Base-by-base conservation (phyloP, 768 basidiomycete genomes). In the Peribolospora baueri region DNA sequence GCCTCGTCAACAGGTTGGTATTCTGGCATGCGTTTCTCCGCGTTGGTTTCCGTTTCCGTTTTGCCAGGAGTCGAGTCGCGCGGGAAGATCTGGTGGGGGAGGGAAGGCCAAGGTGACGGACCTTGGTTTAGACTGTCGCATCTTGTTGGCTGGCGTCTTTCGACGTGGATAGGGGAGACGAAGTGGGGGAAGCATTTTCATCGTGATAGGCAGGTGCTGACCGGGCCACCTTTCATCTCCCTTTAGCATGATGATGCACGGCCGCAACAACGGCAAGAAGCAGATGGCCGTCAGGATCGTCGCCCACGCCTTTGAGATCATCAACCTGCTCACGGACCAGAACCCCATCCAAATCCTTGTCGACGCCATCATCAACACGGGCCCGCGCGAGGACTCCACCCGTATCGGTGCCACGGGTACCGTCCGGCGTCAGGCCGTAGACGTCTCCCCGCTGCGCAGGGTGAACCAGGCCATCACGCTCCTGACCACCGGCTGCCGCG, bases 351-450 rank as follows among this genome's bases (percentile, higher is more conserved):
- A 98, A 75, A 80, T 90, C 64, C 80, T 88, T 64, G 90, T 97
- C 64, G 91, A 95, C 68, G 93, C 93, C 62, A 87, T 98, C 65
- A 86, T 97, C 69, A 97, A 97, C 81, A 95, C 93, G 60, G 93
- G 93, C 62, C 93, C 93, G 61, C 84, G 93, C 66, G 93, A 98
- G 75, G 93, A 98, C 73, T 93, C 88, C 58, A 98, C 93, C 62
- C 88, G 93, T 75, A 98, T 98, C 66, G 93, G 93, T 60, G 97
- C 93, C 54, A 91, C 97, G 72, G 93, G 93, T 71, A 98, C 93
- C 62, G 93, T 98, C 67, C 82, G 93, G 71, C 86, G 93, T 67
- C 93, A 98, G 71, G 93, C 93, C 62, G 93, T 98, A 70, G 93
- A 98, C 74, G 93, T 98, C 54, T 98, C 93, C 9, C 93, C 93